These are phyloP conservation scores for Hippophae tibetana DNA, from an alignment of 306 rosid species.

Conservation along the genomic window DNA sequence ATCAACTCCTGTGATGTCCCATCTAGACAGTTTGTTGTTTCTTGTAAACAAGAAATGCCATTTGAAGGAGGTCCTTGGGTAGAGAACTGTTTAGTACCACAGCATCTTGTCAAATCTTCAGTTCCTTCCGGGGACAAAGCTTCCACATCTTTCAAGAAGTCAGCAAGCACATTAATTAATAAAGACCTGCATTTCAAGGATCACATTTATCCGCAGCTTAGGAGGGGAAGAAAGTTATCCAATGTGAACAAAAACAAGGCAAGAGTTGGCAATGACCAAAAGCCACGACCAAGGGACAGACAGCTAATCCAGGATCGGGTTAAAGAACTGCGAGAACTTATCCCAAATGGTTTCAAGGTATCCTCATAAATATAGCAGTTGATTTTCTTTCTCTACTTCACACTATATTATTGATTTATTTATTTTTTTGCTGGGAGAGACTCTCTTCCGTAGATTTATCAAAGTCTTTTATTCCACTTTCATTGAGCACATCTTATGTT, in stretches of 20 bases:
- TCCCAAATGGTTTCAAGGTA: constrained; percentile 80
- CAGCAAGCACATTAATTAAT: constrained; percentile 24
- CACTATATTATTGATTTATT: no score
- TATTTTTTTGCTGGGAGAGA: no score
- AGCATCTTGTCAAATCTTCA: constrained; percentile 22
- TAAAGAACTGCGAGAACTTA: constrained; percentile 81
- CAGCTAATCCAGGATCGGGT: constrained; percentile 86
- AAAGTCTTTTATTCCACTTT: constrained; percentile 1
- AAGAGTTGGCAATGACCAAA: constrained; percentile 30
- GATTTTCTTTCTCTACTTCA: not conserved
- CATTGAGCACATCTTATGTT: constrained; percentile 2
- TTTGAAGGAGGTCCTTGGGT: constrained; percentile 29
- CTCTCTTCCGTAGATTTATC: not conserved
- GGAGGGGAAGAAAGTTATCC: constrained; percentile 28
- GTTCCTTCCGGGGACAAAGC: constrained; percentile 13
- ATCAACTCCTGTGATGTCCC: constrained; percentile 18
- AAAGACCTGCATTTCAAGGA: constrained; percentile 22
- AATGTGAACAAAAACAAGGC: constrained; percentile 30
- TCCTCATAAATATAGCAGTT: not conserved
- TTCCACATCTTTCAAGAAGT: constrained; percentile 35
- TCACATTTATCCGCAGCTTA: constrained; percentile 11
- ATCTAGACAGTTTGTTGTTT: constrained; percentile 19
- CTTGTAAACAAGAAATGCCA: constrained; percentile 26
- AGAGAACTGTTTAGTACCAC: constrained; percentile 15
- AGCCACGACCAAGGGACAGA: constrained; percentile 78